Percentiles rank a stretch among this genome's conserved stretches.
These are phyloP conservation scores for Saccharomycopsis microspora DNA, from an alignment of 805 yeast species.

Conservation along the genomic window DNA sequence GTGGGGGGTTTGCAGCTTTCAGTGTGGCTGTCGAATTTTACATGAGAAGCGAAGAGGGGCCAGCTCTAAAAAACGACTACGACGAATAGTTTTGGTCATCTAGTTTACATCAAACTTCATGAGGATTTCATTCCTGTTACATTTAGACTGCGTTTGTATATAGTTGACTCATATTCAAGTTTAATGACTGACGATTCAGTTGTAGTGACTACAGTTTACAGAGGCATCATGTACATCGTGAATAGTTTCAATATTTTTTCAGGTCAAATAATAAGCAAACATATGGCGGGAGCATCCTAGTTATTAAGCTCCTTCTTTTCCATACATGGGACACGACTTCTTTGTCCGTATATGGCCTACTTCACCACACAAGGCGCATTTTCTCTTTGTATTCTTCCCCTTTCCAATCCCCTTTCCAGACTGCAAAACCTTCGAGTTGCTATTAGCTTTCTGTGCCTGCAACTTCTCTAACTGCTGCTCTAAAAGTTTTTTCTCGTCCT, in stretches of 20 bases:
- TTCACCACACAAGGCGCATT: constrained; percentile 93
- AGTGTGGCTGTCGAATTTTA: constrained; percentile 81
- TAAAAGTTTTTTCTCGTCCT: constrained; percentile 69
- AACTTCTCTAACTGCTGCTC: constrained; percentile 78
- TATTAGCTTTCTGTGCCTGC: constrained; percentile 39
- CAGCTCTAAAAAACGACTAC: constrained; percentile 84
- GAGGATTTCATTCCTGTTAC: no score
- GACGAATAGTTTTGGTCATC: constrained; percentile 29
- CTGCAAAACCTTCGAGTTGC: constrained; percentile 8
- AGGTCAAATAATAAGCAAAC: neutral
- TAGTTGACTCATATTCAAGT: no score
- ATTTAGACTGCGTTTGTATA: no score
- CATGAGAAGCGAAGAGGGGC: constrained; percentile 70
- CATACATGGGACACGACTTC: constrained; percentile 78
- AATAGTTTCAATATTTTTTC: no score
- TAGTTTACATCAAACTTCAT: no score
- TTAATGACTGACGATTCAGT: no score
- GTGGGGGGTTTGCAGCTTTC: constrained; percentile 97
- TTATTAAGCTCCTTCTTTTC: constrained; percentile 24
- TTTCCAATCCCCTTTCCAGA: constrained; percentile 61
- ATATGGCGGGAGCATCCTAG: neutral
- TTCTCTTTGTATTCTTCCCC: constrained; percentile 62
- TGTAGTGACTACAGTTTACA: no score
- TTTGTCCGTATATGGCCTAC: constrained; percentile 90
- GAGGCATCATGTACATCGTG: no score